Evolutionary conservation across 306 rosid genomes (phyloP), one percentile per base, ranked within the genome.

Genomic region (Fragaria nilgerrensis): DNA sequence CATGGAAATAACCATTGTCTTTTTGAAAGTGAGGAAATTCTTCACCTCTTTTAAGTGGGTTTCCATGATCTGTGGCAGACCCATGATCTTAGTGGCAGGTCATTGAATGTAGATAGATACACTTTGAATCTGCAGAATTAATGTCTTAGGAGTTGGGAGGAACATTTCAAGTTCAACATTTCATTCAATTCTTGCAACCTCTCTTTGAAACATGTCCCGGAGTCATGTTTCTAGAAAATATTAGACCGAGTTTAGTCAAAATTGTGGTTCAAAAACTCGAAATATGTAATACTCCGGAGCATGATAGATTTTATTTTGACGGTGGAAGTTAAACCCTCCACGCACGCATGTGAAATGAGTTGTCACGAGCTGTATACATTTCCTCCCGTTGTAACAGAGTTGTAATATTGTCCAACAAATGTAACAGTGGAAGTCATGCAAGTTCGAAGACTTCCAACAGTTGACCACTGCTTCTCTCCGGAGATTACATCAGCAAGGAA

Each of bases 41-140:
- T 72, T 73, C 50, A 41, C 53, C 27, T 29, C 45, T 39, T 23
- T 43, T 56, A 44, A 25, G 7, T 74, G 44, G 58, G 61, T 59
- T 55, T 59, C 55, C 55, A 36, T 53, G 62, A 47, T 47, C 44
- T 47, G 49, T 20, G 50, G 76, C 36, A 36, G 49, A 14, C 55
- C 69, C 77, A 74, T 74, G 69, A 59, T 74, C 66, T 43, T 5
- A 15, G 48, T 62, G 49, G 61, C 61, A 44, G n/a, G 61, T 55
- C 66, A 19, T 72, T 39, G 39, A 43, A 69, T 25, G 20, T 8
- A 25, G 22, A 45, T 8, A 15, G 39, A 45, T 16, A 20, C 5
- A 37, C 9, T 2, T 5, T 68, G 34, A 39, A 11, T 63, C n/a
- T 66, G 70, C 39, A 45, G 55, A 45, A 2, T 47, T 68, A 5